Evolutionary conservation across 768 basidiomycete genomes (phyloP), one percentile per base, ranked within the genome.

Genomic region (Cubamyces lactineus): DNA sequence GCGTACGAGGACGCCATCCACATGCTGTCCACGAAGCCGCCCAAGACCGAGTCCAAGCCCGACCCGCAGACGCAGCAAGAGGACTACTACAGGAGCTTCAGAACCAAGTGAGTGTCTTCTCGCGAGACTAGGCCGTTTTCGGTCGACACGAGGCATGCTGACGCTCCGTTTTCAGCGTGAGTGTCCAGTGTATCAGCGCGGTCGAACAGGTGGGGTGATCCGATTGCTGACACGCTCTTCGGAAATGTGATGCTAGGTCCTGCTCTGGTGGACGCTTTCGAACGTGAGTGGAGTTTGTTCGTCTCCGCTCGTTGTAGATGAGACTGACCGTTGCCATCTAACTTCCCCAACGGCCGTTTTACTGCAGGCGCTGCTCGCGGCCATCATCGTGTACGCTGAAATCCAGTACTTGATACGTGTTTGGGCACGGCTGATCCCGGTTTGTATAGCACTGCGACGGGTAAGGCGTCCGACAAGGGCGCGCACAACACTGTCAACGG

Each of bases 1-100:
- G 83, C 89, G 55, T 98, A 98, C 70, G 92, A 96, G 64, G 93
- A 96, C 65, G 97, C 96, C 2, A 84, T 95, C 38, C 86, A 89
- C 67, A 86, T 94, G 2, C 75, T 98, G 53, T 81, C 83, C 16
- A 84, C 84, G 12, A 94, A 95, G 74, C 80, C 92, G 26, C 89
- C 91, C 2, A 91, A 91, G 73, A 83, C 76, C 51, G 88, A 89
- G 34, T 70, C 76, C 26, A 88, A 83, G 65, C 81, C 81, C 0
- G 91, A 94, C 72, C 69, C 72, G 30, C 72, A 76, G 61, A 90
- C 88, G 3, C 69, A 80, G 65, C 86, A 93, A 73, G 91, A 94
- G 71, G 93, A 96, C 78, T 94, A 91, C 74, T 96, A 96, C 73
- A 80, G 89, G 65, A 84, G 82, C 7, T 96, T 98, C 75, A 82